Percentiles rank a stretch among this genome's conserved stretches.
Conservation (phyloP, 2,329 filamentous ascomycete species). For the Arthroderma uncinatum region DNA sequence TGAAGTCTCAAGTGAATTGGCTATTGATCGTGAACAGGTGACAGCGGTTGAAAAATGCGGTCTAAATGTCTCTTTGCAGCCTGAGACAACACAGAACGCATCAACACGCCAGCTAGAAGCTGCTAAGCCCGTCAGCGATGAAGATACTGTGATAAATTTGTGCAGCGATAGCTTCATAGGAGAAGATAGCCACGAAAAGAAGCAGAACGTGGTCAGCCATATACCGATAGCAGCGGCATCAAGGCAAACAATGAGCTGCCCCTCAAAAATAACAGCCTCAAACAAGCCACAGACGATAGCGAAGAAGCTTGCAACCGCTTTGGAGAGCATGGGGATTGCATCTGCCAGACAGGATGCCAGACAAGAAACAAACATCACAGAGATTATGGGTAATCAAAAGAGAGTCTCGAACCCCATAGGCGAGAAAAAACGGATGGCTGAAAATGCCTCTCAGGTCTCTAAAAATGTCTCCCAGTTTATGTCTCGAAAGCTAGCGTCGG, state of each 20-base stretch:
- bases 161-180: neutral
- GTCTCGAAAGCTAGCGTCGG: slow-evolving; percentile 5
- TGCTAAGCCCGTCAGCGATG: too few relatives aligned
- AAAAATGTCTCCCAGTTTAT: slow-evolving; percentile 16
- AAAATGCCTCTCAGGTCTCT: slow-evolving; percentile 11
- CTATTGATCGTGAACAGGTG: neutral
- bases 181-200: neutral
- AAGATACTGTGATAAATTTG: neutral
- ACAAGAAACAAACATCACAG: neutral
- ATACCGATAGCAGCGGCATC: too few relatives aligned
- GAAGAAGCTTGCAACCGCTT: slow-evolving; percentile 6
- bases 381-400: neutral
- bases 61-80: neutral
- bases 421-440: neutral
- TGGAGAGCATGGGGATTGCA: slow-evolving; percentile 6
- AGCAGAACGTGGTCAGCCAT: neutral
- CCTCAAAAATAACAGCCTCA: neutral
- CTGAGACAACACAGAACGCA: neutral
- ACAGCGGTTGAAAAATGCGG: neutral
- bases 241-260: too few relatives aligned
- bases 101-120: neutral
- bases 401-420: neutral
- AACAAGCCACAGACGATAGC: neutral
- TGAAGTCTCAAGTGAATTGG: neutral
- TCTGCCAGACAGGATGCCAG: neutral